Conservation (phyloP, 1,284 basidiomycete species). For the Coniophora puteana region DNA sequence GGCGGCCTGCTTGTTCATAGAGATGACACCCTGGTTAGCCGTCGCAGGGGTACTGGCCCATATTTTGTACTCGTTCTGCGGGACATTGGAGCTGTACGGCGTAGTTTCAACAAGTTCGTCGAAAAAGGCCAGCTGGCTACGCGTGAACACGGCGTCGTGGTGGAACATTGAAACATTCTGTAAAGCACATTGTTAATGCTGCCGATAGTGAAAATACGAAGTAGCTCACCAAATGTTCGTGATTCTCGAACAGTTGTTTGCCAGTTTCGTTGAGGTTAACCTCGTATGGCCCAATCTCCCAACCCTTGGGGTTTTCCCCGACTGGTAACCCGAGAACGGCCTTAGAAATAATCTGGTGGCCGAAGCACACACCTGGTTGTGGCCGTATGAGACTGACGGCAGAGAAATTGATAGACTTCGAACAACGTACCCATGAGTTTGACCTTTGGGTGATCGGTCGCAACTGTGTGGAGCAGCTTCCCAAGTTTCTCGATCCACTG, state of each 20-base stretch:
- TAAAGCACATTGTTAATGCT: neutral
- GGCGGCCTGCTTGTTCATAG: neutral
- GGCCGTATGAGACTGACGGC: neutral
- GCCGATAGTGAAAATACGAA: neutral
- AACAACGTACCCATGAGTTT: neutral
- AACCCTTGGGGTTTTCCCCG: neutral
- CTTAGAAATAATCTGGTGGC: neutral
- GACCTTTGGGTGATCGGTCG: neutral
- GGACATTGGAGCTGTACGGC: neutral
- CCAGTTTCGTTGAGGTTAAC: neutral
- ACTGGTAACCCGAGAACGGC: neutral
- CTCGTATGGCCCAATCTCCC: neutral
- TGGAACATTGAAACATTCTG: neutral
- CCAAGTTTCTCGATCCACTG: neutral
- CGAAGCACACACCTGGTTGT: slow-evolving; percentile 1
- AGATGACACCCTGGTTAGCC: neutral
- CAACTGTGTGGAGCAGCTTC: neutral
- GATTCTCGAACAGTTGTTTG: neutral
- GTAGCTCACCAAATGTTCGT: neutral
- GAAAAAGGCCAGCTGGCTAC: neutral
- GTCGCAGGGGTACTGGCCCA: neutral
- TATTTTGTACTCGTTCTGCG: neutral
- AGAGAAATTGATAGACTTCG: neutral
- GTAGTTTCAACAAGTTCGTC: neutral
- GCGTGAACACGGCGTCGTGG: neutral